These are phyloP conservation scores for Voacanga thouarsii DNA, from an alignment of 257 asterid genomes.

Conservation along the genomic window DNA sequence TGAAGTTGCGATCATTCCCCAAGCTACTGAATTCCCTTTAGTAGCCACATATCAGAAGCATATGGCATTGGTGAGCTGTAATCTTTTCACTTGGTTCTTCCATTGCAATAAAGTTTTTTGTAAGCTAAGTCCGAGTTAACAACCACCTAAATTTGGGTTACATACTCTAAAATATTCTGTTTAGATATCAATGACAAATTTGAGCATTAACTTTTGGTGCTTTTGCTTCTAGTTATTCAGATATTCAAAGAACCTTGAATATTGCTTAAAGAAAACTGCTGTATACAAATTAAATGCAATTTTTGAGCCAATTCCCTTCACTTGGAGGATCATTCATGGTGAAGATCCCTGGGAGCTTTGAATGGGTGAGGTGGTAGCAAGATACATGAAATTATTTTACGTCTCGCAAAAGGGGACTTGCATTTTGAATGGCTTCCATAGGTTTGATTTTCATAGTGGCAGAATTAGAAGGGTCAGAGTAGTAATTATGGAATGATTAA, in stretches of 20 bases:
- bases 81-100: not conserved
- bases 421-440: not conserved
- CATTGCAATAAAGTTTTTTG: not conserved
- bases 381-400: not conserved
- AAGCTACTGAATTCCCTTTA: not conserved
- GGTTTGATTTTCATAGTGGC: not conserved
- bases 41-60: not conserved
- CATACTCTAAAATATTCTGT: not conserved
- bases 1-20: not conserved
- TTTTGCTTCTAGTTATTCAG: not conserved
- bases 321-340: not conserved
- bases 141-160: not conserved
- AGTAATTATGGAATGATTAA: not conserved
- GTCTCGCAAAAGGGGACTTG: not conserved
- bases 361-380: not conserved
- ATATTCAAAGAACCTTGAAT: not conserved
- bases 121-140: not conserved
- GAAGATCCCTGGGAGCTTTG: not conserved
- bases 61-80: slow-evolving; percentile 2
- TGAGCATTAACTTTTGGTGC: not conserved
- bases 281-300: not conserved
- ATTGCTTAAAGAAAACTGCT: not conserved
- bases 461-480: not conserved
- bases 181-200: not conserved
- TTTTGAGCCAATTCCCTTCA: not conserved